Percentiles rank a stretch among this genome's conserved stretches.
phyloP scores from a whole-genome alignment of 495 filamentous ascomycete species.

The Ramalina peruviana region DNA sequence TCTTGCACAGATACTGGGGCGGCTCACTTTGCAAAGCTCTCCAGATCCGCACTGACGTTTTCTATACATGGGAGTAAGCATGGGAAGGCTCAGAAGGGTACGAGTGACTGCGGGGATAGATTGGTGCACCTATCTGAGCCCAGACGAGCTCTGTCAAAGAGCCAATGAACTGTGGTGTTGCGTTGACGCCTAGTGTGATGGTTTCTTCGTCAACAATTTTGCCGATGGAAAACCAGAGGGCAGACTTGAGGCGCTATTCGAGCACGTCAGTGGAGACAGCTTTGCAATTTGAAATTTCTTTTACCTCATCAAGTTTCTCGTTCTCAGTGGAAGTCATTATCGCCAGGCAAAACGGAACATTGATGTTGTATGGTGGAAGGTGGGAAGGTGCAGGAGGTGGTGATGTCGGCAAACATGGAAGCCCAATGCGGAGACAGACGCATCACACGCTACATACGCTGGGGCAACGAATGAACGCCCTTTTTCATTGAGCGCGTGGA shows the following conservation, averaged over 20 bases:
- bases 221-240: slow-evolving; percentile 83
- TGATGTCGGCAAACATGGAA: too few species aligned
- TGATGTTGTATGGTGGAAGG: too few species aligned
- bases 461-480: too few species aligned
- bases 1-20: neutral
- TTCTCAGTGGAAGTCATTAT: slow-evolving; percentile 29
- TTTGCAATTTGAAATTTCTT: neutral
- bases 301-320: slow-evolving; percentile 28
- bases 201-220: slow-evolving; percentile 83
- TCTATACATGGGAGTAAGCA: slow-evolving; percentile 30
- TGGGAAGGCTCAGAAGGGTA: too few species aligned
- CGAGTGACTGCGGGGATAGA: neutral
- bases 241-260: slow-evolving; percentile 70
- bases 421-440: too few species aligned
- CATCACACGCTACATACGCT: too few species aligned
- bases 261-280: neutral
- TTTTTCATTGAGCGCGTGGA: too few species aligned
- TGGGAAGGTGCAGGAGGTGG: too few species aligned
- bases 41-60: slow-evolving; percentile 59
- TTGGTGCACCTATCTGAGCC: slow-evolving; percentile 61
- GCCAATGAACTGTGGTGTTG: slow-evolving; percentile 90
- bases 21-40: slow-evolving; percentile 59
- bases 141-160: slow-evolving; percentile 85
- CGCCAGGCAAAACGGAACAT: too few species aligned
- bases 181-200: slow-evolving; percentile 60